Evolutionary conservation across 441 rosid species (phyloP).

Genomic region (Aquilaria agallochum): DNA sequence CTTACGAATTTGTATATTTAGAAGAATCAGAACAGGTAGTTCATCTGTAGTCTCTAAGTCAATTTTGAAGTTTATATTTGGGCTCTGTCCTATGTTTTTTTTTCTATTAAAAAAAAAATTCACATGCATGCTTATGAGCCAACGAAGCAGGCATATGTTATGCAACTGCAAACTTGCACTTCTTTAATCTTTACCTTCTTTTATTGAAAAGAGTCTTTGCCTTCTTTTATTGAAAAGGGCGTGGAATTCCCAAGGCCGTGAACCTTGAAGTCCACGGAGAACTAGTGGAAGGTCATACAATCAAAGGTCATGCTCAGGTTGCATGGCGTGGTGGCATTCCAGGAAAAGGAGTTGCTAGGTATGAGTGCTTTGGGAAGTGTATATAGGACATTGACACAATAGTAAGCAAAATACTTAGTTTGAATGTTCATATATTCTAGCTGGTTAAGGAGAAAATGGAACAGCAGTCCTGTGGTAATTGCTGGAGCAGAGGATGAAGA

Average conservation of each 20-base stretch:
- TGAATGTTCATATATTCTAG: slow-evolving; percentile 26
- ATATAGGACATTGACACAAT: slow-evolving; percentile 3
- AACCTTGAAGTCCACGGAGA: slow-evolving; percentile 88
- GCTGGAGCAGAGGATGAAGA: slow-evolving; percentile 94
- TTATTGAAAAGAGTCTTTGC: slow-evolving; percentile 37
- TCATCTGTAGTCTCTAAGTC: neutral
- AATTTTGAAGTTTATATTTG: neutral
- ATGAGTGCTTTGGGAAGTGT: slow-evolving; percentile 7
- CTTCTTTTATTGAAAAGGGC: slow-evolving; percentile 47
- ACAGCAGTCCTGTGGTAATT: slow-evolving; percentile 87
- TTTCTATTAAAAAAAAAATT: neutral
- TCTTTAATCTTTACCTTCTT: slow-evolving; percentile 14
- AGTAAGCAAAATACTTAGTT: neutral
- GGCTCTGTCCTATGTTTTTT: no score
- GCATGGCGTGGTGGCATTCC: slow-evolving; percentile 99
- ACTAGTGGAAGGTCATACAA: slow-evolving; percentile 75
- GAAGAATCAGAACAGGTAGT: neutral
- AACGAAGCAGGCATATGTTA: neutral
- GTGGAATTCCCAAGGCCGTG: slow-evolving; percentile 91
- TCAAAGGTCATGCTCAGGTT: slow-evolving; percentile 73
- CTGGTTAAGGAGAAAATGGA: slow-evolving; percentile 98
- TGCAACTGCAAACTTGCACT: neutral
- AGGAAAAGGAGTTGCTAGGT: slow-evolving; percentile 95
- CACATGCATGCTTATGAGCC: slow-evolving; percentile 5
- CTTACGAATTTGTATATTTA: neutral